Percentiles rank a stretch among this genome's conserved stretches.
Conservation (phyloP, 495 filamentous ascomycete genomes). For the Trichoderma virens region DNA sequence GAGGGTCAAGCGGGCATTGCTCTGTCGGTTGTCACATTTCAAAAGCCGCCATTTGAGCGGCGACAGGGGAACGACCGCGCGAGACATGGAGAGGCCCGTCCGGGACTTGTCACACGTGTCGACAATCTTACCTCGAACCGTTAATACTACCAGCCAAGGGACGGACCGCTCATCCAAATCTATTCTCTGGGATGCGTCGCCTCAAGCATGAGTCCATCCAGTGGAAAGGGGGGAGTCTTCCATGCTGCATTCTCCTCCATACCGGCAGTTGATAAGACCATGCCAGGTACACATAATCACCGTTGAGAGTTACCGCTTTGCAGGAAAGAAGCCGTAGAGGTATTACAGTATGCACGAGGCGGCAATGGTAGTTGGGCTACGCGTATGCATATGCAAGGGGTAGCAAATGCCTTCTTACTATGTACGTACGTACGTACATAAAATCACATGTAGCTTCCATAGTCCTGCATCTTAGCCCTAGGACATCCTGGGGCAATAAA, state of each 20-base stretch:
- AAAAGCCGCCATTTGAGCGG: background rate
- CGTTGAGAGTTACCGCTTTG: background rate
- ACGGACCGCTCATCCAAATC: constrained; percentile 5
- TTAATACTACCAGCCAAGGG: background rate
- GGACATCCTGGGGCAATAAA: too few relatives aligned
- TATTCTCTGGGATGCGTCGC: background rate
- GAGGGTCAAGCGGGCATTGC: background rate
- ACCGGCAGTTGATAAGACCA: background rate
- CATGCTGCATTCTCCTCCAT: background rate
- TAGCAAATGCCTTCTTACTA: too few relatives aligned
- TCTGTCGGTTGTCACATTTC: background rate
- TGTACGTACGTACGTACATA: too few relatives aligned
- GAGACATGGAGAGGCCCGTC: background rate
- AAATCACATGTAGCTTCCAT: too few relatives aligned
- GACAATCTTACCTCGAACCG: background rate
- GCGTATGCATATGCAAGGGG: too few relatives aligned
- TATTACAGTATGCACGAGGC: too few relatives aligned
- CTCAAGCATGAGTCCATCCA: background rate
- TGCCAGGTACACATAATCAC: background rate
- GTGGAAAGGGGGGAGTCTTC: background rate
- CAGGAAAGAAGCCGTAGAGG: too few relatives aligned
- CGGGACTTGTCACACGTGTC: constrained; percentile 4
- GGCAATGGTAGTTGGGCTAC: too few relatives aligned
- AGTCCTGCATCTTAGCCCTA: too few relatives aligned
- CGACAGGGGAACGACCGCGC: background rate